These are phyloP conservation scores for Torulaspora microellipsoides DNA, from an alignment of 805 yeast genomes.

Conservation along the genomic window DNA sequence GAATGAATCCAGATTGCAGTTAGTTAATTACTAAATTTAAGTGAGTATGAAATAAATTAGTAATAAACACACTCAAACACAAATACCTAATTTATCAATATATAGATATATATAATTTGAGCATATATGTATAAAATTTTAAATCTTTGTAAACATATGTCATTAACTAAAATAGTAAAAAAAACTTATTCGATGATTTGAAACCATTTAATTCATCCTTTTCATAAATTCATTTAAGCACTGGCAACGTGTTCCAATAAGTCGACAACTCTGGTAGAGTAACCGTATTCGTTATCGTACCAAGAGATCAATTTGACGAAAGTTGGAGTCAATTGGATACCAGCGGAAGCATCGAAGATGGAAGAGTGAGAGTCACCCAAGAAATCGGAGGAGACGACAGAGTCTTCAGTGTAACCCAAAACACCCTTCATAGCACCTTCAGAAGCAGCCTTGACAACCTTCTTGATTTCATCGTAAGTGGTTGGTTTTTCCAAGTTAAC, in stretches of 20 bases:
- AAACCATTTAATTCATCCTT: not conserved
- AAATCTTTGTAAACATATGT: slow-evolving; percentile 9
- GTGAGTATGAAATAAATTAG: not conserved
- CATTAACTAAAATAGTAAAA: slow-evolving; percentile 8
- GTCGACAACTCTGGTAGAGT: slow-evolving; percentile 73
- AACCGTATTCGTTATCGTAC: slow-evolving; percentile 75
- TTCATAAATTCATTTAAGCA: slow-evolving; percentile 18
- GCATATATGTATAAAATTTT: slow-evolving; percentile 5
- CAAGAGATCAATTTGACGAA: slow-evolving; percentile 67
- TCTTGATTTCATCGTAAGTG: slow-evolving; percentile 61
- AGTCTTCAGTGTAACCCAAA: slow-evolving; percentile 66
- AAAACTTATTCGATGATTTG: not conserved
- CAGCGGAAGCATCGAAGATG: slow-evolving; percentile 65
- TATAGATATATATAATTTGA: slow-evolving; percentile 4
- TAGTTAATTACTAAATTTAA: no score
- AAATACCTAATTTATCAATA: slow-evolving; percentile 5
- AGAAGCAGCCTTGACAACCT: slow-evolving; percentile 53
- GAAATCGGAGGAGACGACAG: slow-evolving; percentile 68
- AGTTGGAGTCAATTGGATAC: slow-evolving; percentile 64
- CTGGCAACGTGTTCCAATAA: slow-evolving; percentile 60
- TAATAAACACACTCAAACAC: not conserved
- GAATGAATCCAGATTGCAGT: no score
- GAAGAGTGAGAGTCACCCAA: slow-evolving; percentile 58
- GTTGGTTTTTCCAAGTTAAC: slow-evolving; percentile 55
- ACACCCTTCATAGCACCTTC: slow-evolving; percentile 59